Evolutionary conservation across 208 protist genomes (phyloP).

Genomic region (Sergeia podlipaevii): DNA sequence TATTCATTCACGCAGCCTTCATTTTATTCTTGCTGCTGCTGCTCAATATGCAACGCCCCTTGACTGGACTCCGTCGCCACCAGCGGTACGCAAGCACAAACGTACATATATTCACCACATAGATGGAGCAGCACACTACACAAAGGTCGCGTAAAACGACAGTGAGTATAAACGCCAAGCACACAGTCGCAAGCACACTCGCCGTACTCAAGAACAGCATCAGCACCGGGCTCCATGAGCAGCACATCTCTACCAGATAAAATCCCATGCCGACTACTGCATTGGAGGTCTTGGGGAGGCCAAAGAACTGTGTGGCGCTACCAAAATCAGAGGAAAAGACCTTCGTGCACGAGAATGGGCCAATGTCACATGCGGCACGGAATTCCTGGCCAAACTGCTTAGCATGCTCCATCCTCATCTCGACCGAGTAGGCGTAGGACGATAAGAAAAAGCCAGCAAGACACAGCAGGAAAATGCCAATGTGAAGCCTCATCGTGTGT

Average conservation of each 20-base stretch:
- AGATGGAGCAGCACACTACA: constrained; percentile 66
- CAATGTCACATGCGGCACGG: constrained; percentile 64
- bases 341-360: constrained; percentile 65
- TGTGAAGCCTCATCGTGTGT: too few species aligned
- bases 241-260: constrained; percentile 43
- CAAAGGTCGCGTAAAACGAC: constrained; percentile 61
- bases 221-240: constrained; percentile 26
- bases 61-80: constrained; percentile 18
- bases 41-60: too few species aligned
- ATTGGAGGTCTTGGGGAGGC: constrained; percentile 61
- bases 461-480: constrained; percentile 25
- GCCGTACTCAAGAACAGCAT: constrained; percentile 34
- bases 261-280: constrained; percentile 55
- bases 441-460: constrained; percentile 47
- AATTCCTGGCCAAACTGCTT: constrained; percentile 35
- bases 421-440: constrained; percentile 67
- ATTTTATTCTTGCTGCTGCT: neutral
- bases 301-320: constrained; percentile 42
- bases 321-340: constrained; percentile 73
- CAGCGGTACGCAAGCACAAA: constrained; percentile 32
- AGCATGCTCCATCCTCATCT: constrained; percentile 33
- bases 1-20: neutral
- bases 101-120: constrained; percentile 63
- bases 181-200: constrained; percentile 31
- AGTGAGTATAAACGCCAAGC: constrained; percentile 44